Evolutionary conservation across 805 yeast genomes (phyloP), one percentile per base, ranked within the genome.

Genomic region (Blastobotrys chiropterorum): DNA sequence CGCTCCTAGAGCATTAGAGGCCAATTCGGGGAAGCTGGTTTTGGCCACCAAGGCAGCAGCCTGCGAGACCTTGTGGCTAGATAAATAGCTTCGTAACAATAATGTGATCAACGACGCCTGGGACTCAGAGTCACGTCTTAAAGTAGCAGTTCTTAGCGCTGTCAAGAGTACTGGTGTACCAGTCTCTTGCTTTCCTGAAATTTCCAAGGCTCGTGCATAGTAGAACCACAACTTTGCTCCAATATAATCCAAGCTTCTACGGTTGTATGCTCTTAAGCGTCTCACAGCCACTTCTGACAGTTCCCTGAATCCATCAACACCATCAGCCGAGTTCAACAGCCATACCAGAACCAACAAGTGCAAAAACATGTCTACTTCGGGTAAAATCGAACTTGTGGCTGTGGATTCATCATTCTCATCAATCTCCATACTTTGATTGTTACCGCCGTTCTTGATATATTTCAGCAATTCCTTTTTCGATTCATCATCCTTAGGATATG

Each of bases 201-300:
- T 71, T 72, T 92, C 98, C 58, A 81, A 80, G 1, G 90, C 79
- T 68, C 95, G 81, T 44, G 84, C 77, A 59, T 86, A 77, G 72
- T 90, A 92, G 67, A 92, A 94, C 98, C 98, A 94, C 55, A 86
- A 76, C 68, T 90, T 92, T 14, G 98, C 94, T 57, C 82, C 82
- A 53, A 94, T 77, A 62, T 86, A 81, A 69, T 94, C 98, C 58
- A 92, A 72, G 3, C 95, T 79, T 57, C 98, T 80, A 58, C 85
- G 81, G 69, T 89, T 89, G 71, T 85, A 85, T 13, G 75, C 67
- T 53, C 78, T 76, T 64, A 89, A 56, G 21, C 59, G 63, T 17
- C 59, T 26, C 67, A 67, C 53, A 59, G 75, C 49, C 22, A 47
- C 38, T 38, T 57, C 58, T 46, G 63, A 53, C 49, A 62, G 82